Evolutionary conservation across 2,329 filamentous ascomycete species (phyloP).

Genomic region (Proliferodiscus dingleyae): DNA sequence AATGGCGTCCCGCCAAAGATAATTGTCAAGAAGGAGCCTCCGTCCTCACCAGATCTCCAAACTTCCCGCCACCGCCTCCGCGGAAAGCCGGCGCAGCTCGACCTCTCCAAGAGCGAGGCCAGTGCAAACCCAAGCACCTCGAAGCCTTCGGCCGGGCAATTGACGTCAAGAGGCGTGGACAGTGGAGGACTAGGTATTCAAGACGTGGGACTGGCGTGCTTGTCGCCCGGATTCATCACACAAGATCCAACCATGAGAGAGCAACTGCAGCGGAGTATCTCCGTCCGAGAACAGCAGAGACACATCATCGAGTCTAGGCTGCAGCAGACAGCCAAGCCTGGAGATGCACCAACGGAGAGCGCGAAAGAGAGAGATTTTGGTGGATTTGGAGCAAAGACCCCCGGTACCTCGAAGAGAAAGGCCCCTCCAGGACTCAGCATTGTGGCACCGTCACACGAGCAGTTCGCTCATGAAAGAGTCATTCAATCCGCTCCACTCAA

Average conservation of each 20-base stretch:
- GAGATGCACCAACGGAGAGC: constrained; percentile 57
- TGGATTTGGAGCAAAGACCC: constrained; percentile 56
- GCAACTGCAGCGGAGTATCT: constrained; percentile 89
- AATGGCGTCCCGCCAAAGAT: constrained; percentile 65
- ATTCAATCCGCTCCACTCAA: constrained; percentile 94
- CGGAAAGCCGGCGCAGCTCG: constrained; percentile 70
- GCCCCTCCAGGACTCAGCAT: constrained; percentile 89
- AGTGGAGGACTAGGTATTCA: constrained; percentile 71
- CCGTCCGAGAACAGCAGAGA: constrained; percentile 87
- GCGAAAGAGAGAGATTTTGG: constrained; percentile 48
- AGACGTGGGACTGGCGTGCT: constrained; percentile 86
- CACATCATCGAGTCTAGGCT: constrained; percentile 89
- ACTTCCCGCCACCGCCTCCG: constrained; percentile 70
- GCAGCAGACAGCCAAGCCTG: constrained; percentile 80
- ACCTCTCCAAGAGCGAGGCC: constrained; percentile 66
- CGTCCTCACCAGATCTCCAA: constrained; percentile 77
- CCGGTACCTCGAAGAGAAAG: constrained; percentile 69
- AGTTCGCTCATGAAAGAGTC: constrained; percentile 89
- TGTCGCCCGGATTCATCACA: constrained; percentile 93
- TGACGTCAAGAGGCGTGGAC: constrained; percentile 66
- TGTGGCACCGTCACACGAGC: constrained; percentile 85
- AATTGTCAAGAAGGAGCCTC: constrained; percentile 93
- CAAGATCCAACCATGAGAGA: constrained; percentile 96
- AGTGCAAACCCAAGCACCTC: constrained; percentile 49
- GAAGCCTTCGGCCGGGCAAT: constrained; percentile 60